Base-by-base conservation (phyloP, 768 basidiomycete genomes). In the Pholiota microspora region DNA sequence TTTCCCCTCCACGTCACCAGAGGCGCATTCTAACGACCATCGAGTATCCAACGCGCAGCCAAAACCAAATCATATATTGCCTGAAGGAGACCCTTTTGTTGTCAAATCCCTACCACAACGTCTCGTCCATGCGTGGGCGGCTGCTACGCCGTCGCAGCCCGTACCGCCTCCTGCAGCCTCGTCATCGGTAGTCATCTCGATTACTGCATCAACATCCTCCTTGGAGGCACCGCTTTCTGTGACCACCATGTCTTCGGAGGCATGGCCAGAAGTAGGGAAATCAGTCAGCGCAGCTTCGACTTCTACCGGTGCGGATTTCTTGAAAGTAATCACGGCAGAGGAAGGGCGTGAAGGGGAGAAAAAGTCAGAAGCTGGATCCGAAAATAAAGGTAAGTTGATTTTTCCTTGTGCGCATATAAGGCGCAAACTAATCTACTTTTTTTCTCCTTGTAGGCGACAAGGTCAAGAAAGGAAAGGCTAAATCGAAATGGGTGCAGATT, bases 41-140 rank as follows among this genome's bases (percentile, higher is more conserved):
- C n/a, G n/a, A 42, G 40, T 23, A 42, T 7, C 40, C 40, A 42
- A 12, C 16, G 40, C 6, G 10, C 18, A 42, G 40, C 40, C 40
- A 21, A 42, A 23, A 23, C 3, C 40, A 9, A 21, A 42, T 42
- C 40, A 42, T 16, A 42, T 42, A 42, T 7, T 16, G 40, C 23
- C 40, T 27, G 47, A 65, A 18, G 69, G 74, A 35, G 77, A 83
- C 66, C 71, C 79, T 2, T 77, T 80, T 56, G 67, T 81, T 49
- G 72, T 81, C 21, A 73, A 73, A 16, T 56, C 71, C 10, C 68
- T 67, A 15, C 28, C 35, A 24, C 31, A 53, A 23, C 59, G 40
- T 34, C 49, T 48, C 21, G n/a, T 48, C 12, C 51, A 45, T 16
- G 16, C 40, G 6, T 42, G 40, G 40, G 40, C 21, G 1, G 40